Evolutionary conservation across 345 rosid genomes (phyloP).

Genomic region (Ceriops tagal): DNA sequence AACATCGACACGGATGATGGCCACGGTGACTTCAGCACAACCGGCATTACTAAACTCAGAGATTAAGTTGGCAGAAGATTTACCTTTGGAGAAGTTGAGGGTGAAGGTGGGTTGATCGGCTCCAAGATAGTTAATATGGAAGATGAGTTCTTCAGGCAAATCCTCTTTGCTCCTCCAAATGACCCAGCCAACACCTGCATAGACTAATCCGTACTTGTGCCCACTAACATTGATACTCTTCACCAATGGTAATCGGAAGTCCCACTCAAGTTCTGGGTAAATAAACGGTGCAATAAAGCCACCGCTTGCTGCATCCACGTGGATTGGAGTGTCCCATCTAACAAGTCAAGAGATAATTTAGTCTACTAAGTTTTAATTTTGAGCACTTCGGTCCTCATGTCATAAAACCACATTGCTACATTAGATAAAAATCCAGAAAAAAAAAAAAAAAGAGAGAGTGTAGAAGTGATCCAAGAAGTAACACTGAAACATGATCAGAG

Average conservation of each 20-base stretch:
- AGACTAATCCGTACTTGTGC: conserved; percentile 29
- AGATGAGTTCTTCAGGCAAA: conserved; percentile 32
- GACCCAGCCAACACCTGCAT: conserved; percentile 28
- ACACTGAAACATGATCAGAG: too few species aligned
- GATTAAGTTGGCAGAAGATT: background rate
- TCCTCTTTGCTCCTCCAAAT: conserved; percentile 33
- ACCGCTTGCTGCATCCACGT: conserved; percentile 33
- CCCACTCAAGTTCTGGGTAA: conserved; percentile 27
- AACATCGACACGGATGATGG: too few species aligned
- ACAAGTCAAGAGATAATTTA: too few species aligned
- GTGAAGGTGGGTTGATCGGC: conserved; percentile 35
- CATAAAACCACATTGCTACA: too few species aligned
- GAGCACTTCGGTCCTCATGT: too few species aligned
- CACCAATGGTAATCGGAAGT: conserved; percentile 28
- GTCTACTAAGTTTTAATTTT: background rate
- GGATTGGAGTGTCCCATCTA: conserved; percentile 30
- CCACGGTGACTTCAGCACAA: too few species aligned
- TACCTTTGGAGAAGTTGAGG: conserved; percentile 31
- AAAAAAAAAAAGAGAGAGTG: too few species aligned
- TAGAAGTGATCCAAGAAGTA: too few species aligned
- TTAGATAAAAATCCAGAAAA: too few species aligned
- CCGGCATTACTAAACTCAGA: too few species aligned
- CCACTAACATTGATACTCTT: conserved; percentile 30
- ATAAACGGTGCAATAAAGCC: conserved; percentile 30
- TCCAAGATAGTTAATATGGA: conserved; percentile 32